Evolutionary conservation across 2,329 filamentous ascomycete genomes (phyloP), one percentile per base, ranked within the genome.

Genomic region (Stemphylium lycopersici): DNA sequence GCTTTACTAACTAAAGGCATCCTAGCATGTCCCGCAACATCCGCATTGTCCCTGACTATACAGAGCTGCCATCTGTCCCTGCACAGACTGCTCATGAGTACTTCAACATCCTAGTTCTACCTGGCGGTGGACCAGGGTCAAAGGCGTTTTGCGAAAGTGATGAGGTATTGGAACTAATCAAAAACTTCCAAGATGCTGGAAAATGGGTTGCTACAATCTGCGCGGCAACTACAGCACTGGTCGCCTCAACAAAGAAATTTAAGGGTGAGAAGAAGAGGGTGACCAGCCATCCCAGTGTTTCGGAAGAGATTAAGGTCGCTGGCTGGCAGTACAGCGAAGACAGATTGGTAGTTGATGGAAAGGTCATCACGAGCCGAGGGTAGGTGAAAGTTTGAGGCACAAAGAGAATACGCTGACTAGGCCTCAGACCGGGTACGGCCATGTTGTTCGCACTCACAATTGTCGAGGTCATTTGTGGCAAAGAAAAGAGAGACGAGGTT

Each of bases 401-500:
- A 6, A 15, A 38, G 34, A 12, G 5, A 10, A 20, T 15, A 22
- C 16, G 29, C 45, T 48, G 20, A 48, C 45, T 16, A 10, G 10
- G 3, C 6, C 13, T 32, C n/a, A 74, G 72, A 36, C 74, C 76
- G 6, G 76, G 76, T 2, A 77, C 74, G 11, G 74, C 74, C 10
- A 46, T 77, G 56, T 47, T 68, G 8, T 78, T 76, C 45, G 62
- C 73, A 7, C 61, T 77, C n/a, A 71, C 67, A 4, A 74, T 77
- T 52, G 74, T 77, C 2, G 76, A 77, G 55, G 4, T 47, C 16
- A 32, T 77, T 10, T 60, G 54, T 33, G 77, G 78, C 18, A 74
- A 71, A 50, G 78, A 78, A 73, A 81, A 77, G 67, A 77, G 77
- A 48, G 79, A 81, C 24, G 80, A 80, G 7, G 77, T 82, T 41